Percentiles rank a stretch among this genome's conserved stretches.
Conservation (phyloP, 805 yeast genomes). For the Zygosaccharomyces lentus region DNA sequence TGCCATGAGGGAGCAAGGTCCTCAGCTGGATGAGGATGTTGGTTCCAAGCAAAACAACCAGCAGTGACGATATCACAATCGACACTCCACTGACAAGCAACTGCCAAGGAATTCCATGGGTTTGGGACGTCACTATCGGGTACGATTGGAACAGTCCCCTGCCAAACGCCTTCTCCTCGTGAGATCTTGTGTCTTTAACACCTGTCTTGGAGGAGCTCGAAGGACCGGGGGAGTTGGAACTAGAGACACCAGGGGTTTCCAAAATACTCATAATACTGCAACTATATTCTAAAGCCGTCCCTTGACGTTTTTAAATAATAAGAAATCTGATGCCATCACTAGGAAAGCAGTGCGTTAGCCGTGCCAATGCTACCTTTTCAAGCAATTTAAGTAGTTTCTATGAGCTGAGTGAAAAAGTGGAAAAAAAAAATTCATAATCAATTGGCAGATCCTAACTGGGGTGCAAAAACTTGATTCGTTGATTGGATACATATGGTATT, state of each 20-base stretch:
- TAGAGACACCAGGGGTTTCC: neutral
- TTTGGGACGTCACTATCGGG: slow-evolving; percentile 20
- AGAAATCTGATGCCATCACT: neutral
- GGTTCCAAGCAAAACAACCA: slow-evolving; percentile 36
- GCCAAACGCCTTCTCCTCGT: slow-evolving; percentile 21
- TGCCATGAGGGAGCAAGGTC: slow-evolving; percentile 28
- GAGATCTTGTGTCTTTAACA: neutral
- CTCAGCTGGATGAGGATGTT: slow-evolving; percentile 35
- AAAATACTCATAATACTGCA: neutral
- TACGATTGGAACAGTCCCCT: slow-evolving; percentile 14
- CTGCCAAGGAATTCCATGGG: slow-evolving; percentile 19
- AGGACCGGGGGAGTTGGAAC: neutral
- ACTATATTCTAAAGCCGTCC: neutral
- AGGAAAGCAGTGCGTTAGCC: neutral
- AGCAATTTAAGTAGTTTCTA: neutral
- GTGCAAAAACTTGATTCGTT: neutral
- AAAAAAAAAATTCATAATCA: neutral
- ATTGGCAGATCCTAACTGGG: neutral
- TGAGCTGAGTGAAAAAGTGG: neutral
- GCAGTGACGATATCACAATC: slow-evolving; percentile 25
- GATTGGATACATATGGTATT: neutral
- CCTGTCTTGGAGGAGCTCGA: neutral
- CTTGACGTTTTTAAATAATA: neutral
- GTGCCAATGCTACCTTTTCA: neutral
- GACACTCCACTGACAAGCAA: slow-evolving; percentile 27